These are phyloP conservation scores for Paraconiothyrium brasiliense DNA, from an alignment of 2,329 filamentous ascomycete genomes.

Conservation along the genomic window DNA sequence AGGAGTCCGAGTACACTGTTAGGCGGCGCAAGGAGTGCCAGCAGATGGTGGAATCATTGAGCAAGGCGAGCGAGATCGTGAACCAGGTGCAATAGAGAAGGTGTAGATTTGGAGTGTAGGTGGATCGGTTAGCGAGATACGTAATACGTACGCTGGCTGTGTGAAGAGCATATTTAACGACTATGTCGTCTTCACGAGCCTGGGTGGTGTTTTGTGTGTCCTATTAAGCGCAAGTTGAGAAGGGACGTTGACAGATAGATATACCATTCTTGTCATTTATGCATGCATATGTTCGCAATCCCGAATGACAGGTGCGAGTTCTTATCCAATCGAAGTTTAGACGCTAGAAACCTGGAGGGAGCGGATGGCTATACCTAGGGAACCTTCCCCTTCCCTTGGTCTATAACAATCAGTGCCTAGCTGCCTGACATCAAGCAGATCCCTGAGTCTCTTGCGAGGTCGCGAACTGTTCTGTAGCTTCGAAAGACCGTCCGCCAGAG, in stretches of 20 bases:
- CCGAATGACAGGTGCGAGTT: too few relatives aligned
- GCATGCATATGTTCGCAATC: not conserved
- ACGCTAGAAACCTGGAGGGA: too few relatives aligned
- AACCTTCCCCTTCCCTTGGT: too few relatives aligned
- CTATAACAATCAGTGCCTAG: too few relatives aligned
- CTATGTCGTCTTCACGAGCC: not conserved
- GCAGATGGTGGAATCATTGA: slow-evolving; percentile 96
- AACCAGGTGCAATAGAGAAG: slow-evolving; percentile 67
- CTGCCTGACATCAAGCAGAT: too few relatives aligned
- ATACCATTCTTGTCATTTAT: not conserved
- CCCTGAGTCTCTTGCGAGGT: too few relatives aligned
- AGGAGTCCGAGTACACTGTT: slow-evolving; percentile 97
- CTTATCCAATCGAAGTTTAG: too few relatives aligned
- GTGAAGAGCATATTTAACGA: not conserved
- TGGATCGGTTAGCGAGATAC: not conserved
- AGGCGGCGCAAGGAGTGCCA: slow-evolving; percentile 96
- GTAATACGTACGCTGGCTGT: not conserved
- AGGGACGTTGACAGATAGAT: not conserved
- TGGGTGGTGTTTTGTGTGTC: not conserved
- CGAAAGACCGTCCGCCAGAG: too few relatives aligned
- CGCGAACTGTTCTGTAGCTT: too few relatives aligned
- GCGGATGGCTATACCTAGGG: too few relatives aligned
- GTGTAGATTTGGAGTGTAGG: not conserved
- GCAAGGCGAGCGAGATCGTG: slow-evolving; percentile 93
- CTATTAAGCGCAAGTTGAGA: not conserved